Conservation (phyloP, 2,329 filamentous ascomycete genomes). For the Aspergillus calidoustus region DNA sequence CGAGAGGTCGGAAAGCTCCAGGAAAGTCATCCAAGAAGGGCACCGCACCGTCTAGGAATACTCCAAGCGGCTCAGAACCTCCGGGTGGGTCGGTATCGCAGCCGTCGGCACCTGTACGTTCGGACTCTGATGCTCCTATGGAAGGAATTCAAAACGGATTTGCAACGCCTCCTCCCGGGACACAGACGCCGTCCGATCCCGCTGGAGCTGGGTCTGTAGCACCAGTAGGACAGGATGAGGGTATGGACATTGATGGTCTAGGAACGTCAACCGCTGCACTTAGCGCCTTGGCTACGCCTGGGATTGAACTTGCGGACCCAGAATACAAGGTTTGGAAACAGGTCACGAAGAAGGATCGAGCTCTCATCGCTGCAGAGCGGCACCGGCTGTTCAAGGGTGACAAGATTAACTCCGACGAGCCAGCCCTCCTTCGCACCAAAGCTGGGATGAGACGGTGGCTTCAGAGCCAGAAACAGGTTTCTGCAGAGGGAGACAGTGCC, state of each 20-base stretch:
- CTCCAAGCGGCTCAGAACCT: conserved; percentile 77
- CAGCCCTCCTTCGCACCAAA: conserved; percentile 82
- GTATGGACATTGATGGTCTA: conserved; percentile 81
- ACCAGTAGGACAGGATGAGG: conserved; percentile 74
- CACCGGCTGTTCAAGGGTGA: conserved; percentile 84
- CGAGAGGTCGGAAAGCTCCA: conserved; percentile 84
- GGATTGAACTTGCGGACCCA: conserved; percentile 80
- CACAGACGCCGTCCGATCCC: conserved; percentile 73
- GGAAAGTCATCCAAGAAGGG: conserved; percentile 75
- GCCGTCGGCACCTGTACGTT: conserved; percentile 53
- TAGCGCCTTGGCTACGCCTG: conserved; percentile 70
- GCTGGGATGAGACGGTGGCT: conserved; percentile 88
- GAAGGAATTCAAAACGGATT: conserved; percentile 85
- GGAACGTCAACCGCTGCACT: conserved; percentile 70
- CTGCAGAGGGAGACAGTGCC: conserved; percentile 55
- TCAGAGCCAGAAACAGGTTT: conserved; percentile 74
- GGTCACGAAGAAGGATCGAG: conserved; percentile 94
- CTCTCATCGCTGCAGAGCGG: conserved; percentile 81
- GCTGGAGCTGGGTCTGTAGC: conserved; percentile 67
- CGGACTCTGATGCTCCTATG: conserved; percentile 73
- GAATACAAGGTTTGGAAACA: conserved; percentile 99
- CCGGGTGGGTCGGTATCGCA: conserved; percentile 60
- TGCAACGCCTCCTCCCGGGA: conserved; percentile 78
- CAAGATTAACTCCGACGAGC: conserved; percentile 83
- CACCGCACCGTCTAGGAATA: conserved; percentile 68